Evolutionary conservation across 306 rosid genomes (phyloP), one percentile per base, ranked within the genome.

Genomic region (Begonia masoniana): DNA sequence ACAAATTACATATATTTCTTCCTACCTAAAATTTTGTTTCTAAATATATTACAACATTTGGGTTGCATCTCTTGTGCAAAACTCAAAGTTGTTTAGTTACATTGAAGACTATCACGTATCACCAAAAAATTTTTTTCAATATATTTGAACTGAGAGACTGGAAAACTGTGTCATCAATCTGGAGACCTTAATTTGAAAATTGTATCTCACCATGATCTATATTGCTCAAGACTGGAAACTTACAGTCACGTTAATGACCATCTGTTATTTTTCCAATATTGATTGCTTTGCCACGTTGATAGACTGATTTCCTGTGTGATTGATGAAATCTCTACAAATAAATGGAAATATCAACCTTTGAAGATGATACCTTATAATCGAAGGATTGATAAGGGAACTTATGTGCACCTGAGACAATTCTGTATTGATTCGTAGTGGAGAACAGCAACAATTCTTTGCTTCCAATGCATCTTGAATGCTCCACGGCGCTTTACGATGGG

Each of bases 401-500:
- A 31, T 66, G 42, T 55, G 75, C 70, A 86, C 96, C 99, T 86
- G 86, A 86, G 79, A 61, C 82, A 79, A 50, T 72, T 75, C 78
- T 71, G 56, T 51, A 91, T 65, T 62, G 87, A 78, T 41, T 77
- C 82, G 47, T 91, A 83, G 67, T 79, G 82, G 59, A 86, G 99
- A 66, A 91, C 65, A 53, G 94, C 99, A 55, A 77, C 77, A 23
- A 79, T 67, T 80, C 78, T 83, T 60, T 70, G 78, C 66, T 81
- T 91, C 63, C 70, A 69, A 64, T 76, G 84, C 58, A 68, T 75
- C 10, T 24, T 26, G n/a, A 31, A 63, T 58, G 58, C 76, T 53
- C 71, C 71, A 47, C 78, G 56, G 12, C 71, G 99, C 72, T 77
- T 80, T 63, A 91, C 96, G 64, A 91, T 95, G 0, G 99, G 99